Base-by-base conservation (phyloP, 495 filamentous ascomycete genomes). In the Tuber brumale region DNA sequence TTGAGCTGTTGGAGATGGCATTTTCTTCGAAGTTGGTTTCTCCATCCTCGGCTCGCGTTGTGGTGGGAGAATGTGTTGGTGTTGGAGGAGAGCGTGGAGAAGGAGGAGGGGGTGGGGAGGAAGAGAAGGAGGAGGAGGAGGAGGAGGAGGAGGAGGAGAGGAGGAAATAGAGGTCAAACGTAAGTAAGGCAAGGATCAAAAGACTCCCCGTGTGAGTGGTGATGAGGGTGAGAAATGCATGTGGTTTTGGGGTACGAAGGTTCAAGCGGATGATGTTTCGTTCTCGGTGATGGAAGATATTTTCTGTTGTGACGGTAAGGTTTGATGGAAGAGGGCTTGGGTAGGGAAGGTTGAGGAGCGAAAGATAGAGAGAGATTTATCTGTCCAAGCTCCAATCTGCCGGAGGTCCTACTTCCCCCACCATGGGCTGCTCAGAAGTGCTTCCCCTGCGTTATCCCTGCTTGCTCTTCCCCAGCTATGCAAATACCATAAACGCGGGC, bases 1-100 rank as follows among this genome's bases (percentile, higher is more conserved):
- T 10, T 70, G 23, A 43, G 78, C 78, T 12, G 78, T 76, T 3
- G 78, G 78, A n/a, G 78, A 80, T 41, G 78, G 78, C 48, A 69
- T 77, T 66, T 79, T 70, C 73, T 57, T 74, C 41, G 73, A 3
- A 43, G 42, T 37, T 71, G 61, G n/a, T 21, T 37, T 41, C 61
- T 70, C n/a, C 16, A 31, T 72, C 14, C 66, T 74, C 44, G 74
- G 45, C 69, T 75, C 45, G 74, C 46, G 18, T 75, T 45, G 21
- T 57, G 73, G 48, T 71, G 57, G 12, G 44, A 21, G 41, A 41
- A 75, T 12, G 45, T 72, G 69, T 42, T 45, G 31, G 74, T 44
- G 45, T 48, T 74, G 75, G 75, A 41, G 23, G 57, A 57, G 7
- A 31, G 66, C 14, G 42, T n/a, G 35, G 39, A n/a, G 18, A 57